phyloP scores from a whole-genome alignment of 2,329 filamentous ascomycete species.

The Apiospora phragmitis region DNA sequence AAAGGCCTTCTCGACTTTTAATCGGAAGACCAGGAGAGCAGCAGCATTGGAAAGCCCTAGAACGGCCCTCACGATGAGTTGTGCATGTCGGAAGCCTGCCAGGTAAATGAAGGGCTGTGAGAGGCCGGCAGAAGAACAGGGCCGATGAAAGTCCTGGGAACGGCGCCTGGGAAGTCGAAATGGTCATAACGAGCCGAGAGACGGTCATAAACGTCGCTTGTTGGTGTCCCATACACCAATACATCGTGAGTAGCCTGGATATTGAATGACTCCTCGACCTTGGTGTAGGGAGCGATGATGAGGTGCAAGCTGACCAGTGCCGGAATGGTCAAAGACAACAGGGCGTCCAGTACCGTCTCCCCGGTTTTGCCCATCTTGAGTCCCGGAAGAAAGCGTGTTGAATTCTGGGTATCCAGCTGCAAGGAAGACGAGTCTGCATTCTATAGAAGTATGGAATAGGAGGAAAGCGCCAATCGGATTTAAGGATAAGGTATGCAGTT shows the following conservation, averaged over 20 bases:
- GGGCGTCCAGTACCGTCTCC: slow-evolving; percentile 38
- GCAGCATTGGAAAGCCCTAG: slow-evolving; percentile 76
- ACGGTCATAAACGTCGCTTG: slow-evolving; percentile 49
- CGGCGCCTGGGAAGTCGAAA: slow-evolving; percentile 84
- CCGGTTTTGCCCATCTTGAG: slow-evolving; percentile 11
- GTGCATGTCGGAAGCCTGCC: slow-evolving; percentile 55
- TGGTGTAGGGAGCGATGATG: slow-evolving; percentile 80
- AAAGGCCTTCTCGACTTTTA: slow-evolving; percentile 64
- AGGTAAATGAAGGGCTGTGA: slow-evolving; percentile 65
- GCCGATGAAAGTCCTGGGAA: slow-evolving; percentile 88
- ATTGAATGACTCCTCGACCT: slow-evolving; percentile 98
- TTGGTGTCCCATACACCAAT: slow-evolving; percentile 74
- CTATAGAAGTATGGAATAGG: background rate
- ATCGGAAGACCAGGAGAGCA: slow-evolving; percentile 66
- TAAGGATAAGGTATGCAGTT: background rate
- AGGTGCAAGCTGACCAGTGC: slow-evolving; percentile 68
- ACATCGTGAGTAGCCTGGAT: slow-evolving; percentile 93
- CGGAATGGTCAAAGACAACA: slow-evolving; percentile 60
- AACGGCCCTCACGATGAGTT: slow-evolving; percentile 69
- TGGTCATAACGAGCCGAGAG: slow-evolving; percentile 78
- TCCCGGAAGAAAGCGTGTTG: background rate
- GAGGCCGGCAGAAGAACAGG: slow-evolving; percentile 74
- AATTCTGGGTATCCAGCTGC: background rate
- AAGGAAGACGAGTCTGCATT: background rate
- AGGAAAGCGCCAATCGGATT: background rate